A percentile compares a stretch with the other conserved stretches of the same genome.
phyloP scores from a whole-genome alignment of 2,329 filamentous ascomycete species.

The Aureobasidium uvarum region DNA sequence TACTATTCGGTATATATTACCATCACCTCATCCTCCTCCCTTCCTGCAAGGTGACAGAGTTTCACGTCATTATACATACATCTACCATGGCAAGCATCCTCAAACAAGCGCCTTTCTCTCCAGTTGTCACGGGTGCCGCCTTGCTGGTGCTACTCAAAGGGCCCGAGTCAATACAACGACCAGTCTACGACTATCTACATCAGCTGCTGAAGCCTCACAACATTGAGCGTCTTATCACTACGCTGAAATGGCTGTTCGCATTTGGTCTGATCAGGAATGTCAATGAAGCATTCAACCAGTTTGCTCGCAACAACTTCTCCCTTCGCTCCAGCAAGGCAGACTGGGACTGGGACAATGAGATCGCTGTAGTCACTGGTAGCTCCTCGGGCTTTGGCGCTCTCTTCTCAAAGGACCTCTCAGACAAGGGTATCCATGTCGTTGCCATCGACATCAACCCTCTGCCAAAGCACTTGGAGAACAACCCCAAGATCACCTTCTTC shows the following conservation, averaged over 20 bases:
- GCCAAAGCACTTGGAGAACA: constrained; percentile 37
- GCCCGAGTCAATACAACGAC: constrained; percentile 35
- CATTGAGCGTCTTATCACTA: constrained; percentile 33
- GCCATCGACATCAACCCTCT: constrained; percentile 41
- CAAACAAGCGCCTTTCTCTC: constrained; percentile 28
- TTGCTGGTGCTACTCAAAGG: constrained; percentile 33
- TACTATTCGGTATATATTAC: not conserved
- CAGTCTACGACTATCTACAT: constrained; percentile 34
- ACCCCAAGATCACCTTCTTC: constrained; percentile 40
- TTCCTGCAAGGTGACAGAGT: not conserved
- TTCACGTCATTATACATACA: not conserved
- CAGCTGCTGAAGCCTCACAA: constrained; percentile 34
- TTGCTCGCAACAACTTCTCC: constrained; percentile 42
- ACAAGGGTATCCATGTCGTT: constrained; percentile 42
- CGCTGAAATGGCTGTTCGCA: constrained; percentile 37
- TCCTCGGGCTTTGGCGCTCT: constrained; percentile 42
- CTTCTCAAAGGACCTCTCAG: constrained; percentile 39
- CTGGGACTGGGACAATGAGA: constrained; percentile 41
- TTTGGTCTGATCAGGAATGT: constrained; percentile 36
- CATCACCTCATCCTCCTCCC: not conserved
- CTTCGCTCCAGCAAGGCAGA: constrained; percentile 38
- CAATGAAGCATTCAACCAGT: constrained; percentile 35
- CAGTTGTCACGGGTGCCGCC: constrained; percentile 29
- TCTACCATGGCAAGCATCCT: constrained; percentile 35
- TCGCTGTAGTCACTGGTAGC: constrained; percentile 40